Base-by-base conservation (phyloP, 176 grass and related monocot genomes). In the Carex cristatella region DNA sequence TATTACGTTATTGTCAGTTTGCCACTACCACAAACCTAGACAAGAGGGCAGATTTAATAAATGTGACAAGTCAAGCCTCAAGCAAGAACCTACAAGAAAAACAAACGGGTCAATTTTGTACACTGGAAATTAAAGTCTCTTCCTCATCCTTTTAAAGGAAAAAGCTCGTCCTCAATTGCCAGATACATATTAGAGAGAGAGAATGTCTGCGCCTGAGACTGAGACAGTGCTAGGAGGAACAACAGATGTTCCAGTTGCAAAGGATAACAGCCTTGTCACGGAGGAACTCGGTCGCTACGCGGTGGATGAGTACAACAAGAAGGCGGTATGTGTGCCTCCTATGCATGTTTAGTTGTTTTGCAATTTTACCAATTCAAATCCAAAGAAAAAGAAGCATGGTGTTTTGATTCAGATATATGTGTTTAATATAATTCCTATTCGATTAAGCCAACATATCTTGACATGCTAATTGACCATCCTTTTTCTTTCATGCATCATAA, bases 201-300 rank as follows among this genome's bases (percentile, higher is more conserved):
- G 51, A 78, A 78, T 78, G 74, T 60, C 37, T 7, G 83, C 7
- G 12, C 23, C 62, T 30, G 49, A 55, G 10, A 14, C 44, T 8
- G 40, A 48, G 38, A 14, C 38, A 9, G 61, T 46, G 19, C 32
- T 51, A 54, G 81, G 81, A 53, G 81, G 61, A 28, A 55, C 49
- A 53, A 48, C 44, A 48, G 81, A 83, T 64, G 81, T 49, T 27
- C 44, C 31, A 12, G 53, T 10, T n/a, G 4, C 53, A 64, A 83
- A 68, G 23, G 44, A 83, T 23, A 83, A 83, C 81, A 83, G 62
- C 81, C 81, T 83, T 68, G 5, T 54, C 13, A 51, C 1, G 0
- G 38, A 83, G 49, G 81, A 68, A 23, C 61, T 83, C 38, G 81
- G 62, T 28, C 81, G 81, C 61, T 83, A 65, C 30, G 81, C 81